These are phyloP conservation scores for Arachis monticola DNA, from an alignment of 331 rosid species.

Conservation along the genomic window DNA sequence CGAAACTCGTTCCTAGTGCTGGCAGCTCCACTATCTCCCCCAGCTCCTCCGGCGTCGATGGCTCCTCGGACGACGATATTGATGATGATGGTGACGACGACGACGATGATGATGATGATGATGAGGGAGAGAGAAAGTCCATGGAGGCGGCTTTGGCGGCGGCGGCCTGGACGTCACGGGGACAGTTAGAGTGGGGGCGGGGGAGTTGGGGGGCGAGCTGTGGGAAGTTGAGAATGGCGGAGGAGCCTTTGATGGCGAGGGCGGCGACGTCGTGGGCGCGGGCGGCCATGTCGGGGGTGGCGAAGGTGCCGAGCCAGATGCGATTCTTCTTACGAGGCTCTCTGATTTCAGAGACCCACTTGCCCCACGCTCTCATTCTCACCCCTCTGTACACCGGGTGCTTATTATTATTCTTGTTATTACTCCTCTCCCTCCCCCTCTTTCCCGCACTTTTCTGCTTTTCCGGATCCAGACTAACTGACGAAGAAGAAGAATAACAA, in stretches of 20 bases:
- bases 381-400: constrained; percentile 93
- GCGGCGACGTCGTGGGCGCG: constrained; percentile 99
- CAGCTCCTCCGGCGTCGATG: constrained; percentile 71
- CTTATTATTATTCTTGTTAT: constrained; percentile 32
- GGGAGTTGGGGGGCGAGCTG: constrained; percentile 66
- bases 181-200: constrained; percentile 79
- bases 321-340: constrained; percentile 95
- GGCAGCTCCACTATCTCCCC: constrained; percentile 84
- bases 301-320: constrained; percentile 98
- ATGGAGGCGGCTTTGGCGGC: constrained; percentile 86
- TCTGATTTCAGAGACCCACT: constrained; percentile 99
- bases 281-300: constrained; percentile 97
- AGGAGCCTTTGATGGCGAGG: constrained; percentile 73
- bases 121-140: constrained; percentile 38
- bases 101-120: constrained; percentile 1
- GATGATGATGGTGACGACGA: constrained; percentile 29
- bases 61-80: constrained; percentile 33
- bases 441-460: constrained; percentile 27
- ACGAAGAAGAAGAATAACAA: constrained; percentile 21
- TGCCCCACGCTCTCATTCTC: constrained; percentile 96
- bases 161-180: constrained; percentile 85
- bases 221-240: constrained; percentile 98
- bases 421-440: constrained; percentile 53
- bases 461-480: constrained; percentile 27
- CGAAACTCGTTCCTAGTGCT: constrained; percentile 52